phyloP scores from a whole-genome alignment of 192 early-diverging fungal species.

The Backusella morwellensis region DNA sequence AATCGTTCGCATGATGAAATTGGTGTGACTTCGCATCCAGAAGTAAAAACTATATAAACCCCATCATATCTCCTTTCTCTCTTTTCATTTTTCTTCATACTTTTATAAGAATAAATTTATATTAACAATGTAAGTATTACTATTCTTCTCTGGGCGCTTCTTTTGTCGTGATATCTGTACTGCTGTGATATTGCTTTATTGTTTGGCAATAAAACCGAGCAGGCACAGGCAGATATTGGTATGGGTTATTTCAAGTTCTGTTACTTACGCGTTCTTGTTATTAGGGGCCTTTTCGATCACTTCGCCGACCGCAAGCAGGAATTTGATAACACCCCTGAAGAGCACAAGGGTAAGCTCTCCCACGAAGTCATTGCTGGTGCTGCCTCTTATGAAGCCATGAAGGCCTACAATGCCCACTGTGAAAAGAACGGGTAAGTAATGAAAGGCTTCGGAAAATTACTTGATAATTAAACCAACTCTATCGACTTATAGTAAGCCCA shows the following conservation, averaged over 20 bases:
- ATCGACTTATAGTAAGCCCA: slow-evolving; percentile 19
- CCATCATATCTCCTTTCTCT: neutral
- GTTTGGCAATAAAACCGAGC: neutral
- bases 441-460: neutral
- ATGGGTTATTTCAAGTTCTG: neutral
- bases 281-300: slow-evolving; percentile 28
- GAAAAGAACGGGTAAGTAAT: slow-evolving; percentile 21
- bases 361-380: slow-evolving; percentile 42
- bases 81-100: neutral
- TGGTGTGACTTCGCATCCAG: neutral
- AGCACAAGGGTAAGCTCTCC: slow-evolving; percentile 32
- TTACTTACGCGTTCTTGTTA: neutral
- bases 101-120: neutral
- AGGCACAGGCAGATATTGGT: neutral
- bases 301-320: slow-evolving; percentile 22
- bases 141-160: neutral
- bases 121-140: neutral
- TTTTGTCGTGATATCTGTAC: neutral
- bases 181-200: neutral
- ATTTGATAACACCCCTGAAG: neutral
- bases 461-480: neutral
- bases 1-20: neutral
- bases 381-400: slow-evolving; percentile 34
- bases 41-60: slow-evolving; percentile 1
- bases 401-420: slow-evolving; percentile 32